Evolutionary conservation across 805 yeast genomes (phyloP).

Genomic region (Starmerella vitae): DNA sequence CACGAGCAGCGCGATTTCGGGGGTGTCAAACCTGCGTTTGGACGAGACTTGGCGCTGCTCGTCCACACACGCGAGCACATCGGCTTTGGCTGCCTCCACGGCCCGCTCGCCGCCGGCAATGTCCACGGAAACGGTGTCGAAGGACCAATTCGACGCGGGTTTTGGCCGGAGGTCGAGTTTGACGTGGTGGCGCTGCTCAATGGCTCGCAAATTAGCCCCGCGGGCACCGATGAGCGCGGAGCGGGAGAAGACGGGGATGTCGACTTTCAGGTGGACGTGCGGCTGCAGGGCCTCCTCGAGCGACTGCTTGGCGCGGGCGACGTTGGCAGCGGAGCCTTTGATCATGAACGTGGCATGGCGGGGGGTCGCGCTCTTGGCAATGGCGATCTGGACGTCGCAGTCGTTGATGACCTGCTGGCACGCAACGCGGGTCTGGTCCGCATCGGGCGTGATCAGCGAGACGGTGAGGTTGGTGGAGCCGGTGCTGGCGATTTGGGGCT

Average conservation of each 20-base stretch:
- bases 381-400: constrained; percentile 12
- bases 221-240: constrained; percentile 17
- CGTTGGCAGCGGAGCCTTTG: constrained; percentile 10
- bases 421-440: constrained; percentile 2
- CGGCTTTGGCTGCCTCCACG: constrained; percentile 3
- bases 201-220: constrained; percentile 15
- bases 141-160: constrained; percentile 6
- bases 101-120: constrained; percentile 6
- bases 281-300: constrained; percentile 14
- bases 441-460: constrained; percentile 7
- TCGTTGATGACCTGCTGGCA: constrained; percentile 7
- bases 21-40: constrained; percentile 3
- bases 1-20: constrained; percentile 1
- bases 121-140: constrained; percentile 7
- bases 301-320: constrained; percentile 7
- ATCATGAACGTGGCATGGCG: constrained; percentile 16
- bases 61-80: constrained; percentile 2
- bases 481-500: neutral
- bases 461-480: constrained; percentile 3
- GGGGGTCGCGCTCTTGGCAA: constrained; percentile 11
- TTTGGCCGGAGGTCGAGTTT: constrained; percentile 3
- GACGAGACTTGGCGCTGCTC: constrained; percentile 4
- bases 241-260: constrained; percentile 15
- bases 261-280: constrained; percentile 2
- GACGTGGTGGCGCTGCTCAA: constrained; percentile 8